Percentiles rank a stretch among this genome's conserved stretches.
These are phyloP conservation scores for Rhizopogon salebrosus DNA, from an alignment of 768 basidiomycete genomes.

Conservation along the genomic window DNA sequence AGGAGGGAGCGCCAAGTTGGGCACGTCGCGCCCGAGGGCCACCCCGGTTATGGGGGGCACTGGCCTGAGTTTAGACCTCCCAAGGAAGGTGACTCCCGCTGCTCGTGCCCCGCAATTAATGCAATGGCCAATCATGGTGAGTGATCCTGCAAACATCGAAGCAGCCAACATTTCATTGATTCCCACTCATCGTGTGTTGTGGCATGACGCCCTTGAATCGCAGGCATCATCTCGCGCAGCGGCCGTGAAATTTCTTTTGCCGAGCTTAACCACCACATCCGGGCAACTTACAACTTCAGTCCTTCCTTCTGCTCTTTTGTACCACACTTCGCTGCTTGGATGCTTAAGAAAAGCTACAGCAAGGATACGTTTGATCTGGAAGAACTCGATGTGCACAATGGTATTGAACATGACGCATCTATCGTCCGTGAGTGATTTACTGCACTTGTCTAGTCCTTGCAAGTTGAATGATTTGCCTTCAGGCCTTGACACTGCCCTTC, in stretches of 20 bases:
- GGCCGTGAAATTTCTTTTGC: constrained; percentile 66
- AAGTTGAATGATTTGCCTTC: constrained; percentile 1
- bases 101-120: constrained; percentile 72
- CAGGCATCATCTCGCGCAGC: constrained; percentile 48
- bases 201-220: neutral
- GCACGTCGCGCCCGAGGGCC: constrained; percentile 48
- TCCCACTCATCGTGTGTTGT: neutral
- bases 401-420: constrained; percentile 35
- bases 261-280: constrained; percentile 36
- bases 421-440: constrained; percentile 23
- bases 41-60: constrained; percentile 51
- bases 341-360: constrained; percentile 51
- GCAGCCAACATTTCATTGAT: too few species aligned
- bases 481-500: constrained; percentile 50
- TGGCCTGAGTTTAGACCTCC: constrained; percentile 69
- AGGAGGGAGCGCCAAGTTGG: constrained; percentile 41
- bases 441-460: neutral
- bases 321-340: constrained; percentile 51
- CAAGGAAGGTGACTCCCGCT: constrained; percentile 59
- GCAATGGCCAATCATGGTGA: constrained; percentile 81
- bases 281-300: constrained; percentile 64
- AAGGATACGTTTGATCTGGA: constrained; percentile 57
- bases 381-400: constrained; percentile 69
- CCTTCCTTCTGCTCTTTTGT: constrained; percentile 66
- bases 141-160: neutral